Evolutionary conservation across 148 eudicot genomes (phyloP).

Genomic region (Drosera capensis): DNA sequence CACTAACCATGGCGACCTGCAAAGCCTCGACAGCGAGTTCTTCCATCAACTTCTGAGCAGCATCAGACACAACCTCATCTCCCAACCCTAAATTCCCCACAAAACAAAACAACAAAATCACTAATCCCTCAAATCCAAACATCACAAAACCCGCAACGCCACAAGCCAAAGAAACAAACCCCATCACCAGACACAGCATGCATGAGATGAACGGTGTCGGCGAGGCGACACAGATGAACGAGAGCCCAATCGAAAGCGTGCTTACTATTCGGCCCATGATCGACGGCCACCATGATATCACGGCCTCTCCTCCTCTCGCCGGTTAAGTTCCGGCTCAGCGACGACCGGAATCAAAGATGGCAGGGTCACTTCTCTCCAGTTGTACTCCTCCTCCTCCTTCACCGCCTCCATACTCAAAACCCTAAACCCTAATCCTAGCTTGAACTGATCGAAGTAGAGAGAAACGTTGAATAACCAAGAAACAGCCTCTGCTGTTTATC

Average conservation of each 20-base stretch:
- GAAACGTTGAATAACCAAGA: too few relatives aligned
- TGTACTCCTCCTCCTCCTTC: constrained; percentile 41
- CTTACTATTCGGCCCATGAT: constrained; percentile 51
- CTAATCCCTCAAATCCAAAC: too few relatives aligned
- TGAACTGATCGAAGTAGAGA: too few relatives aligned
- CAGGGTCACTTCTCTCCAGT: constrained; percentile 38
- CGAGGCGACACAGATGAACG: constrained; percentile 39
- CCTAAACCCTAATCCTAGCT: too few relatives aligned
- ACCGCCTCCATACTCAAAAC: constrained; percentile 1
- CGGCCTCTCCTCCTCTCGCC: constrained; percentile 63
- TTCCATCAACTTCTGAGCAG: constrained; percentile 55
- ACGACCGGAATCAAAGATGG: constrained; percentile 36
- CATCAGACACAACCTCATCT: constrained; percentile 28
- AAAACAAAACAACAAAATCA: too few relatives aligned
- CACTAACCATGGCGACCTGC: constrained; percentile 54
- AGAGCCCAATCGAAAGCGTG: constrained; percentile 77
- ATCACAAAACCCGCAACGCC: too few relatives aligned
- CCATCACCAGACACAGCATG: constrained; percentile 59
- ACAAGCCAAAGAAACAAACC: too few relatives aligned
- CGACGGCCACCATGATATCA: constrained; percentile 50
- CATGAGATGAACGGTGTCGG: constrained; percentile 69
- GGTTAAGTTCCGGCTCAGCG: constrained; percentile 40
- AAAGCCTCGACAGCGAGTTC: constrained; percentile 65
- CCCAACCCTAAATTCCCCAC: background rate
- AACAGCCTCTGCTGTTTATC: too few relatives aligned